These are phyloP conservation scores for Rusavskia elegans DNA, from an alignment of 495 filamentous ascomycete species.

Conservation along the genomic window DNA sequence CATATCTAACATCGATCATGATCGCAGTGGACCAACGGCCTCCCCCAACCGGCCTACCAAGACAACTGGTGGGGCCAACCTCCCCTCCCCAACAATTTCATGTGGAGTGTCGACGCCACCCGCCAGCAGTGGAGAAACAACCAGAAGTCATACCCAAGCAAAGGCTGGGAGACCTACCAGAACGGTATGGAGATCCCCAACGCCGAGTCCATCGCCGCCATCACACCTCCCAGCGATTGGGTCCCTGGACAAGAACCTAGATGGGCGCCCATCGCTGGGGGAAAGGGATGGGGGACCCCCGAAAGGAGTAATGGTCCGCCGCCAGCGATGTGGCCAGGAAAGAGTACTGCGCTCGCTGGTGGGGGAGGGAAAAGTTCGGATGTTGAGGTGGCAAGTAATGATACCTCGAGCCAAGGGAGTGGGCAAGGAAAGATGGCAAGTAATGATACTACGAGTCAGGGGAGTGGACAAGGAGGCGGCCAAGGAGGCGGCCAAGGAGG, in stretches of 20 bases:
- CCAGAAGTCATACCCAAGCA: slow-evolving; percentile 1
- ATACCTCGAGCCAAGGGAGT: too few relatives aligned
- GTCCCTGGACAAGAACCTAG: slow-evolving; percentile 2
- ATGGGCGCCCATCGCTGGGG: slow-evolving; percentile 3
- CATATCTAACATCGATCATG: too few relatives aligned
- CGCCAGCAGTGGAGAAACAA: slow-evolving; percentile 1
- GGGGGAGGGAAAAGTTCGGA: not conserved
- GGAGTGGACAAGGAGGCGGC: too few relatives aligned
- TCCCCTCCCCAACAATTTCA: not conserved
- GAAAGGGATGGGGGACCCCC: slow-evolving; percentile 1
- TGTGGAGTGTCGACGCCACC: slow-evolving; percentile 1
- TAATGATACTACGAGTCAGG: too few relatives aligned
- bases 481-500: too few relatives aligned
- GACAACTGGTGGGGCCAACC: slow-evolving; percentile 3
- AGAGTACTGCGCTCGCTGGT: not conserved
- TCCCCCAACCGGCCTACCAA: slow-evolving; percentile 4
- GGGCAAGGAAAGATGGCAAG: too few relatives aligned
- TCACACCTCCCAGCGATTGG: slow-evolving; percentile 1
- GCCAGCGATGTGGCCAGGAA: not conserved
- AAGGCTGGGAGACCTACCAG: slow-evolving; percentile 3
- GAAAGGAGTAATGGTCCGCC: slow-evolving; percentile 1
- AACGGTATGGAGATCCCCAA: not conserved
- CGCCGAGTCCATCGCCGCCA: not conserved
- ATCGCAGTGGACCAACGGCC: too few relatives aligned
- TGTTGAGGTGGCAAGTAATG: too few relatives aligned